Evolutionary conservation across 495 filamentous ascomycete species (phyloP).

Genomic region (Letharia columbiana): DNA sequence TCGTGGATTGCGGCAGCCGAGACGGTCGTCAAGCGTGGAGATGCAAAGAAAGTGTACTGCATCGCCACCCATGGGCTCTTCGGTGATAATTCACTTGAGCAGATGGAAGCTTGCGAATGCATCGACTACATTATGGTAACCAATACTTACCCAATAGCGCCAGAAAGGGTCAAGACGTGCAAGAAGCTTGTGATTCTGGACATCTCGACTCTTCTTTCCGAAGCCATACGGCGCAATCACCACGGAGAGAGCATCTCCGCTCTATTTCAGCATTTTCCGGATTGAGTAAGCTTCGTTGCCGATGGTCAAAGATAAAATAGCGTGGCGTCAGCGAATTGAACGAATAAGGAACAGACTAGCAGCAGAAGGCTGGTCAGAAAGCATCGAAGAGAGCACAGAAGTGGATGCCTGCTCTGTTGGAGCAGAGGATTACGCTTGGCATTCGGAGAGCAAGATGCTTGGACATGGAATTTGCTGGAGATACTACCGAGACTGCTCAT

Average conservation of each 20-base stretch:
- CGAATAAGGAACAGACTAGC: background rate
- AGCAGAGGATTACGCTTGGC: background rate
- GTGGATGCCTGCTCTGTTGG: background rate
- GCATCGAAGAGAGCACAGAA: background rate
- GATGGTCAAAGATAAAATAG: background rate
- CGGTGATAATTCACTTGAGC: conserved; percentile 76
- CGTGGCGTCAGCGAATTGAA: background rate
- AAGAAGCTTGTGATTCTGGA: conserved; percentile 87
- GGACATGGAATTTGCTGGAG: background rate
- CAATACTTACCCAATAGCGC: conserved; percentile 85
- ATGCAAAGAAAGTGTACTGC: conserved; percentile 89
- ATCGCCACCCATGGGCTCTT: conserved; percentile 97
- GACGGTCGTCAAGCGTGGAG: conserved; percentile 87
- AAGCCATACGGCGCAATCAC: conserved; percentile 92
- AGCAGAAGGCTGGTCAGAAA: background rate
- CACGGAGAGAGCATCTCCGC: conserved; percentile 86
- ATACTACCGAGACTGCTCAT: background rate
- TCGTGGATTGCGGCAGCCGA: conserved; percentile 99
- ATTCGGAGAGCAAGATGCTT: background rate
- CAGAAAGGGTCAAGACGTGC: conserved; percentile 55
- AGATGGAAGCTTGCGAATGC: conserved; percentile 83
- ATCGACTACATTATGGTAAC: conserved; percentile 94
- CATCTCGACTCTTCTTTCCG: conserved; percentile 74
- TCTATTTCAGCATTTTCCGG: conserved; percentile 63
- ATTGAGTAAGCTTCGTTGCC: conserved; percentile 32